phyloP scores from a whole-genome alignment of 192 early-diverging fungal species.

The Coemansia sp. region DNA sequence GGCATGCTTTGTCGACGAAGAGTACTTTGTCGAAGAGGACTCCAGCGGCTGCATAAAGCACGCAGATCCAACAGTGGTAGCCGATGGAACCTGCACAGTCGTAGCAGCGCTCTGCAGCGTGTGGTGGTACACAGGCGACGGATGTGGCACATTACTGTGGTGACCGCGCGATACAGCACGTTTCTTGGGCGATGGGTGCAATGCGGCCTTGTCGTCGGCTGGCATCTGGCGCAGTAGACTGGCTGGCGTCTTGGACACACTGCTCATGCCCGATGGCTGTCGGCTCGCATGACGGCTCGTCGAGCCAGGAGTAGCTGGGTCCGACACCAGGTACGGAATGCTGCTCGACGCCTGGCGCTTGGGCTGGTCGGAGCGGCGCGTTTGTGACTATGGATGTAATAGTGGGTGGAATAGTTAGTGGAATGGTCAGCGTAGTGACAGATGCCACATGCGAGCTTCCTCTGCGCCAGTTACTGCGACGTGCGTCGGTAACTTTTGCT shows the following conservation, averaged over 20 bases:
- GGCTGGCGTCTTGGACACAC: slow-evolving; percentile 19
- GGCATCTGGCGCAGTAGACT: slow-evolving; percentile 36
- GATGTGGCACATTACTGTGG: slow-evolving; percentile 45
- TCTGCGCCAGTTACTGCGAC: slow-evolving; percentile 5
- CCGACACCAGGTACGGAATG: not conserved
- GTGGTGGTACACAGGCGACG: slow-evolving; percentile 42
- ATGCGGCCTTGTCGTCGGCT: slow-evolving; percentile 23
- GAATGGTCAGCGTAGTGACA: not conserved
- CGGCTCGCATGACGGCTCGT: not conserved
- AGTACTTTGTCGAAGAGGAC: slow-evolving; percentile 15
- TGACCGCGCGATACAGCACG: slow-evolving; percentile 50
- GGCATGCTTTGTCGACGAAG: slow-evolving; percentile 20
- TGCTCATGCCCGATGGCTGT: slow-evolving; percentile 7
- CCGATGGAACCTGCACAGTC: slow-evolving; percentile 15
- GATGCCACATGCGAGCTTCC: no score
- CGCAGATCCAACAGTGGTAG: slow-evolving; percentile 23
- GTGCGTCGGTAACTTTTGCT: slow-evolving; percentile 14
- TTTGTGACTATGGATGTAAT: not conserved
- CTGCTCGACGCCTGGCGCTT: slow-evolving; percentile 7
- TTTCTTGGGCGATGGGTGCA: slow-evolving; percentile 53
- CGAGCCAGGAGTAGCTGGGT: not conserved
- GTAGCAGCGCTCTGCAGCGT: slow-evolving; percentile 7
- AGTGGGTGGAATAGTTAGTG: not conserved
- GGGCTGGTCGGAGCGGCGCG: not conserved
- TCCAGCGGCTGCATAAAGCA: slow-evolving; percentile 50